phyloP scores from a whole-genome alignment of 2,329 filamentous ascomycete species.

The Thelonectria rubi region DNA sequence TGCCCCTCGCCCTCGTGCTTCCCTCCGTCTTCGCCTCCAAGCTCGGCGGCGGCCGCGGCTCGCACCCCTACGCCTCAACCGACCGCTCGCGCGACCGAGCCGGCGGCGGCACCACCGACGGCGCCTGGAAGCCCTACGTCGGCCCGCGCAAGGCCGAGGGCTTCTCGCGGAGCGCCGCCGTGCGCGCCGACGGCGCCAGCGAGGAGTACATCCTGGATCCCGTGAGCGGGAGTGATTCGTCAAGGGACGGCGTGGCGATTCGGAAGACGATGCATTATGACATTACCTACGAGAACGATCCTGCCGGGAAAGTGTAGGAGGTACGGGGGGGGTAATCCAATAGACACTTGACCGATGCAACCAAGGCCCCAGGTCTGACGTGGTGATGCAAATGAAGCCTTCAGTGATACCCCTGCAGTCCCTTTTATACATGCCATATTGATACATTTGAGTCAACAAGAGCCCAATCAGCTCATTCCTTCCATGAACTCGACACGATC shows the following conservation, averaged over 20 bases:
- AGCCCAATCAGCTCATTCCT: conserved; percentile 69
- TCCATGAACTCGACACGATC: conserved; percentile 92
- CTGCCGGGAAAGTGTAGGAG: conserved; percentile 13
- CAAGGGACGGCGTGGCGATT: conserved; percentile 40
- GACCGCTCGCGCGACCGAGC: conserved; percentile 23
- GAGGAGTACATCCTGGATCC: conserved; percentile 48
- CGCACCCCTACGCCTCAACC: conserved; percentile 8
- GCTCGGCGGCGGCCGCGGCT: background rate
- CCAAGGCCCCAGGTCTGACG: no score
- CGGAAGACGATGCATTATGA: conserved; percentile 50
- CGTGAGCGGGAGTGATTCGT: conserved; percentile 24
- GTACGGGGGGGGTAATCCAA: no score
- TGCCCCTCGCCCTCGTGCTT: conserved; percentile 50
- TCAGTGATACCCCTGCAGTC: no score
- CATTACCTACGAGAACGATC: conserved; percentile 45
- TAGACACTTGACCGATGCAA: no score
- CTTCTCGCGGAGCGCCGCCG: conserved; percentile 36
- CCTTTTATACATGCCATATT: conserved; percentile 32
- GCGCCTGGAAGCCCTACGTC: conserved; percentile 45
- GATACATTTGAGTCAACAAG: conserved; percentile 26
- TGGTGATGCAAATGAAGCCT: conserved; percentile 1
- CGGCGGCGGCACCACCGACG: conserved; percentile 6
- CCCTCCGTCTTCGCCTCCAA: conserved; percentile 45
- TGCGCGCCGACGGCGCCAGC: conserved; percentile 45
- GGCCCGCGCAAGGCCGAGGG: conserved; percentile 44